Evolutionary conservation across 768 basidiomycete species (phyloP).

Genomic region (Clavaria fumosa): DNA sequence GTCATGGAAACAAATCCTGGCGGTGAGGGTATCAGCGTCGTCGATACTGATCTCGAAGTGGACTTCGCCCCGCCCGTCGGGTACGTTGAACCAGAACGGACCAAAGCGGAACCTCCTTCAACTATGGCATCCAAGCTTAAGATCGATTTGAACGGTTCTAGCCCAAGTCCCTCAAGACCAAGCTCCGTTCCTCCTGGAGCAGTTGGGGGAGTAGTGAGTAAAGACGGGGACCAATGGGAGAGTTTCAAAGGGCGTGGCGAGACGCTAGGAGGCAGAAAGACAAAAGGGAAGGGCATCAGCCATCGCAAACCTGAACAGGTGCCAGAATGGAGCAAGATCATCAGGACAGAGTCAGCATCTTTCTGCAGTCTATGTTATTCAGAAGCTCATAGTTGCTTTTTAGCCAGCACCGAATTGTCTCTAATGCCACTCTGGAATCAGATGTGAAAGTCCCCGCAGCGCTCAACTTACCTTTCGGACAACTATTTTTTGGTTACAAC

Average conservation of each 20-base stretch:
- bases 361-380: constrained; percentile 4
- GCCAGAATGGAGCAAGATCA: constrained; percentile 72
- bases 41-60: constrained; percentile 96
- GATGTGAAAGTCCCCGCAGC: constrained; percentile 77
- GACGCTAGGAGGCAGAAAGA: constrained; percentile 78
- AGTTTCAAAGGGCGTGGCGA: constrained; percentile 94
- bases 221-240: constrained; percentile 78
- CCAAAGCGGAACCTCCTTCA: constrained; percentile 60
- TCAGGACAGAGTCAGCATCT: constrained; percentile 67
- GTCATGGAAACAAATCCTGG: constrained; percentile 89
- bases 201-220: constrained; percentile 40
- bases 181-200: constrained; percentile 41
- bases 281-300: constrained; percentile 88
- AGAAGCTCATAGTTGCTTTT: constrained; percentile 8
- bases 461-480: constrained; percentile 79
- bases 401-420: constrained; percentile 75
- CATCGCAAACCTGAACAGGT: constrained; percentile 72
- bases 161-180: constrained; percentile 75
- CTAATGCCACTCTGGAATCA: constrained; percentile 60
- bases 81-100: constrained; percentile 87
- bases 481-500: constrained; percentile 94
- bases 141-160: constrained; percentile 79
- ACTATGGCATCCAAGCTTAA: constrained; percentile 97
- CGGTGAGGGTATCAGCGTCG: constrained; percentile 72
- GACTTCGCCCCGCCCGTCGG: constrained; percentile 90